Evolutionary conservation across 2,329 filamentous ascomycete species (phyloP), one percentile per base, ranked within the genome.

Genomic region (Phoma herbarum): DNA sequence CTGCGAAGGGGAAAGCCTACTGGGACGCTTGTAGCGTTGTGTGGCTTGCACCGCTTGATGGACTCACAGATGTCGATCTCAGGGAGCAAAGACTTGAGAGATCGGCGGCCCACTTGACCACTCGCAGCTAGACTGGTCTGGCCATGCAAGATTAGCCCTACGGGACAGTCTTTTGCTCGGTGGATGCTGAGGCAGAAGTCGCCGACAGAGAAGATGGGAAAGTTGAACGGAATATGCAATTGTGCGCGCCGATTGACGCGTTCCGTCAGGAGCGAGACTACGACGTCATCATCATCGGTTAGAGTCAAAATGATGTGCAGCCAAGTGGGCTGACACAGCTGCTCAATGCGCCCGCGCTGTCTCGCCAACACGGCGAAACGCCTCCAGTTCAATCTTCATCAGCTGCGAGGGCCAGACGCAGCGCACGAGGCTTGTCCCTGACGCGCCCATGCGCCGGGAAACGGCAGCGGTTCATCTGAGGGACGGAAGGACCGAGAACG

Each of bases 31-130:
- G 45, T 53, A 53, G 50, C 56, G 50, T 49, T 20, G 55, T 58
- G 49, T 53, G 56, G 56, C 56, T 52, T 52, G 55, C 45, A 52
- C 48, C 52, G 60, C 60, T 65, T 67, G 61, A 64, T 66, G 63
- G 46, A 48, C 58, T 54, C 52, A 46, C 43, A 54, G 42, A 53
- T 57, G 65, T 59, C 65, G 65, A 68, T 68, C 65, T 39, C 43
- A 56, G 42, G 44, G 42, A 52, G 47, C 59, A 44, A 44, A 41
- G 44, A 50, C 45, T 53, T 28, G 42, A 57, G 37, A 4, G 65
- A 68, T 68, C 65, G 64, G 51, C 65, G 55, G 58, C 57, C 46
- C 53, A 18, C 51, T 52, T 46, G 39, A 14, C 65, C 58, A 4
- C 31, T 33, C 51, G n/a, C 25, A 53, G 64, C 22, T 64, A 64